Conservation (phyloP, 106 monocot genomes). For the Acorus calamus region DNA sequence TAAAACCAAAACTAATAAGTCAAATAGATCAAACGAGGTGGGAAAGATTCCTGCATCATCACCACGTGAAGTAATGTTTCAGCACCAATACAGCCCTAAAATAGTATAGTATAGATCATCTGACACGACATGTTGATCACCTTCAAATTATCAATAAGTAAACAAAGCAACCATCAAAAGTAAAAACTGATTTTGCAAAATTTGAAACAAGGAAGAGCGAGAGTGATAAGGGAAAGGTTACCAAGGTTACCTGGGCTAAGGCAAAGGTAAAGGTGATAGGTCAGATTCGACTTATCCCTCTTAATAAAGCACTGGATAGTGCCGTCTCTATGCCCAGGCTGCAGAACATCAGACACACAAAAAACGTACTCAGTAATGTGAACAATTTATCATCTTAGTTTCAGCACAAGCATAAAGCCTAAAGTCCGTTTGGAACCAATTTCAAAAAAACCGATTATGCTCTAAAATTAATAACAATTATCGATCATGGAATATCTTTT, state of each 20-base stretch:
- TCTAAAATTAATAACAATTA: too few species aligned
- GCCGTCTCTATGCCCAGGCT: slow-evolving; percentile 46
- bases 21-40: background rate
- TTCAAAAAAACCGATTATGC: too few species aligned
- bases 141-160: too few species aligned
- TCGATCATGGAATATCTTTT: too few species aligned
- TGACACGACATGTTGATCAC: too few species aligned
- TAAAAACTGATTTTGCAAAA: background rate
- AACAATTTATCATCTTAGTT: background rate
- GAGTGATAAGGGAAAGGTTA: background rate
- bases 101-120: too few species aligned
- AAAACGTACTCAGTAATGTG: too few species aligned
- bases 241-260: slow-evolving; percentile 36
- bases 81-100: too few species aligned
- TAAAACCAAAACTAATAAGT: background rate
- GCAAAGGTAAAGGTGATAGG: slow-evolving; percentile 41
- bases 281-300: slow-evolving; percentile 50
- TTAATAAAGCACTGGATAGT: slow-evolving; percentile 51
- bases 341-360: slow-evolving; percentile 6
- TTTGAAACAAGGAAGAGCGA: too few species aligned
- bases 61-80: too few species aligned
- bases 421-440: background rate
- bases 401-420: background rate
- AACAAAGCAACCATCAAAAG: background rate
- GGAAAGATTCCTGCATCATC: too few species aligned